These are phyloP conservation scores for Dimargaris xerosporica DNA, from an alignment of 192 early-diverging fungal species.

Conservation along the genomic window DNA sequence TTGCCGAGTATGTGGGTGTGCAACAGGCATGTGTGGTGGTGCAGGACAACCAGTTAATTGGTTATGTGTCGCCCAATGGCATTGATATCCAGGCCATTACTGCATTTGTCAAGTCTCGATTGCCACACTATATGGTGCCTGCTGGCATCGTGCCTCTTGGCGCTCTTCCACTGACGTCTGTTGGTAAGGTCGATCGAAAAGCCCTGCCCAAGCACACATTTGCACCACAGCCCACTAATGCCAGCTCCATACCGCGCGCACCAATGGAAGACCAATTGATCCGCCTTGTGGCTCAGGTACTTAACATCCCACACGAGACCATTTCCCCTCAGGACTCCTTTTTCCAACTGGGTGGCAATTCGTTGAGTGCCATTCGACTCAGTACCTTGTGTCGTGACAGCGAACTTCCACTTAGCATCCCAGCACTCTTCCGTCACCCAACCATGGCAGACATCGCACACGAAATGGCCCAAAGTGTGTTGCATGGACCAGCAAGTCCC, in stretches of 20 bases:
- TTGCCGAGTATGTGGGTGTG: constrained; percentile 14
- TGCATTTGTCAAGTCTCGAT: background rate
- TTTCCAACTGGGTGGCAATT: constrained; percentile 4
- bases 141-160: background rate
- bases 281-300: background rate
- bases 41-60: background rate
- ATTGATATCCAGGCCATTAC: no score
- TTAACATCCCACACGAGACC: background rate
- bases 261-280: background rate
- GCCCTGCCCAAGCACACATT: background rate
- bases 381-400: background rate
- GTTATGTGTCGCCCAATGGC: background rate
- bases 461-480: no score
- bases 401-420: background rate
- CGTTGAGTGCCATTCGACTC: background rate
- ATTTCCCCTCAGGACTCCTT: background rate
- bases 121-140: background rate
- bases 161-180: background rate
- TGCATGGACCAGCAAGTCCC: no score
- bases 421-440: background rate
- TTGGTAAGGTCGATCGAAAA: background rate
- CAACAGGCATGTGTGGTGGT: constrained; percentile 15
- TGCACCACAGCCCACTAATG: no score
- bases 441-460: no score
- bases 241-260: background rate